A percentile compares a stretch with the other conserved stretches of the same genome.
Conservation (phyloP, 306 rosid genomes). For the Begonia fuchsioides region DNA sequence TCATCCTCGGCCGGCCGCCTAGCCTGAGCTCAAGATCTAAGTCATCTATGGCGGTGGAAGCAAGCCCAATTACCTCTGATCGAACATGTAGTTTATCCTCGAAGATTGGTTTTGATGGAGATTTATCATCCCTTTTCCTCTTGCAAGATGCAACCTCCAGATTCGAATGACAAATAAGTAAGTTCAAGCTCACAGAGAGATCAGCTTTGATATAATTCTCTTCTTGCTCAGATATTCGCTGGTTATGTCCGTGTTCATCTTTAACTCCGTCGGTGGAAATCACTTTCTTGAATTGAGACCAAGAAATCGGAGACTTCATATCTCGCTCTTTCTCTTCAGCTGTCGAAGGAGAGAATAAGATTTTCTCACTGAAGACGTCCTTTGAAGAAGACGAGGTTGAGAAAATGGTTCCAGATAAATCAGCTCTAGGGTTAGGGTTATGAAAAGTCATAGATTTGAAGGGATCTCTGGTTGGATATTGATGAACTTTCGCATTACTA, state of each 20-base stretch:
- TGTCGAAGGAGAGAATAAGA: slow-evolving; percentile 17
- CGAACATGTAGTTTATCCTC: slow-evolving; percentile 8
- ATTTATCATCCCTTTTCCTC: slow-evolving; percentile 40
- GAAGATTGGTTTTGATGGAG: slow-evolving; percentile 24
- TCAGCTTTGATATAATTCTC: slow-evolving; percentile 21
- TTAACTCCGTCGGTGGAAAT: slow-evolving; percentile 16
- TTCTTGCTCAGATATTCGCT: slow-evolving; percentile 11
- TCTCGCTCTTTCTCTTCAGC: too few species aligned
- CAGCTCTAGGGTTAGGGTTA: slow-evolving; percentile 43
- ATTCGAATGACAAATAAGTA: slow-evolving; percentile 17
- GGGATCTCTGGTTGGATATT: slow-evolving; percentile 10
- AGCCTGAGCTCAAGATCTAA: slow-evolving; percentile 55
- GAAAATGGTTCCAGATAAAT: slow-evolving; percentile 5
- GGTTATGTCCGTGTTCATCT: background rate
- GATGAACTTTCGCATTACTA: slow-evolving; percentile 13
- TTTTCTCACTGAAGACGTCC: too few species aligned
- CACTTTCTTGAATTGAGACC: slow-evolving; percentile 29
- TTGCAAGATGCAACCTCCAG: slow-evolving; percentile 22
- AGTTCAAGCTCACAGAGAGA: slow-evolving; percentile 27
- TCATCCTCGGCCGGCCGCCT: slow-evolving; percentile 21
- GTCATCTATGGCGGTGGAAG: slow-evolving; percentile 27
- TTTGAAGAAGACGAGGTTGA: slow-evolving; percentile 25
- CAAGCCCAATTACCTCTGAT: slow-evolving; percentile 16
- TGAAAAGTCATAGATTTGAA: slow-evolving; percentile 15
- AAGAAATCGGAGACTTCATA: slow-evolving; percentile 5